A percentile compares a stretch with the other conserved stretches of the same genome.
Evolutionary conservation across 495 filamentous ascomycete genomes (phyloP).

Genomic region (Cercophora scortea): DNA sequence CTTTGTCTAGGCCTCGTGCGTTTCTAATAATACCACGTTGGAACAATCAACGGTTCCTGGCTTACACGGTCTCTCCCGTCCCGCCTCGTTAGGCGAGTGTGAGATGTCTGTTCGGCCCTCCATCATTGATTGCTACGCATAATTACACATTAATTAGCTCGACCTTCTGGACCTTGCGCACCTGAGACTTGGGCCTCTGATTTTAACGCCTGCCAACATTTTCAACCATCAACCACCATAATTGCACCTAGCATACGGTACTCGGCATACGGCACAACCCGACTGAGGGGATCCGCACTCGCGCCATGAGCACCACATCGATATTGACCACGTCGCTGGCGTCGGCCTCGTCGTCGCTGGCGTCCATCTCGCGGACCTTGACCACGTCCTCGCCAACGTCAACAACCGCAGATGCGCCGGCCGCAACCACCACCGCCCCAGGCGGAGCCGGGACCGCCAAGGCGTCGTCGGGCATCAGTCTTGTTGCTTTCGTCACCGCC

Average conservation of each 20-base stretch:
- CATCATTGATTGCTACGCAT: too few species aligned
- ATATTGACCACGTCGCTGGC: neutral
- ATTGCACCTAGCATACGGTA: too few species aligned
- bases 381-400: neutral
- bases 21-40: neutral
- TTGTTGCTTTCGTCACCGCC: constrained; percentile 67
- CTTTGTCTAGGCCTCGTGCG: neutral
- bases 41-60: neutral
- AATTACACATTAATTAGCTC: too few species aligned
- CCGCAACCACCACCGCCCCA: neutral
- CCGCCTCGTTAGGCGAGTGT: neutral
- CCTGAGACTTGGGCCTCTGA: too few species aligned
- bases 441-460: constrained; percentile 28
- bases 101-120: neutral
- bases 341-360: neutral
- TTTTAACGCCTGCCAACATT: too few species aligned
- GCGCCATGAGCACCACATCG: constrained; percentile 1
- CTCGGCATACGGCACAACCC: too few species aligned
- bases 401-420: neutral
- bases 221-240: too few species aligned
- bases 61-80: neutral
- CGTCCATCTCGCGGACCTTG: constrained; percentile 1
- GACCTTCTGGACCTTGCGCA: too few species aligned
- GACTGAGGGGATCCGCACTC: too few species aligned
- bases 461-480: constrained; percentile 42